A percentile compares a stretch with the other conserved stretches of the same genome.
These are phyloP conservation scores for Ophiostoma fasciatum DNA, from an alignment of 2,329 filamentous ascomycete genomes.

Conservation along the genomic window DNA sequence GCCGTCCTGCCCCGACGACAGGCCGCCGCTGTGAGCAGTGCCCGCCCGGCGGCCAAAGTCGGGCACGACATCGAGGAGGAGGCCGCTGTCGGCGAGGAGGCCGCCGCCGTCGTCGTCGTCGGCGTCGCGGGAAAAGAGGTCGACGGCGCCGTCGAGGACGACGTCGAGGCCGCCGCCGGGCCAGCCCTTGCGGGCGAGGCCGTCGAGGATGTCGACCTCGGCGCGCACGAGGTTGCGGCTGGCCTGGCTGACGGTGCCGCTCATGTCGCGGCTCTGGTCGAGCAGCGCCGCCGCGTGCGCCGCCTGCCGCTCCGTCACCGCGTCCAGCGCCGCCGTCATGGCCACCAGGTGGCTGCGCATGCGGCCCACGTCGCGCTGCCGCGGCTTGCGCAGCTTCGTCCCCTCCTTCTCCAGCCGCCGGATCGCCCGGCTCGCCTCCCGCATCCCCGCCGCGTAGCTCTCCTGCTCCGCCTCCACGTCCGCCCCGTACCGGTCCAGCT, in stretches of 20 bases:
- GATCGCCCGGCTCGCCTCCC: conserved; percentile 43
- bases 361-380: conserved; percentile 42
- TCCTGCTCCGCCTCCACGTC: conserved; percentile 51
- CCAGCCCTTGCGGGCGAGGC: conserved; percentile 52
- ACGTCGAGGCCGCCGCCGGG: conserved; percentile 51
- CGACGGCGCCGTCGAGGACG: conserved; percentile 46
- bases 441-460: conserved; percentile 40
- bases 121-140: conserved; percentile 26
- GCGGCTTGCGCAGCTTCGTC: conserved; percentile 40
- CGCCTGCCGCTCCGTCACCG: conserved; percentile 43
- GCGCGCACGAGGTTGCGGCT: conserved; percentile 51
- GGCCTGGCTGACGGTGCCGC: conserved; percentile 45
- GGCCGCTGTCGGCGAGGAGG: conserved; percentile 1
- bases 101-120: conserved; percentile 9
- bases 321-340: conserved; percentile 47
- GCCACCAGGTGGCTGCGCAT: conserved; percentile 50
- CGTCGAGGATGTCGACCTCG: conserved; percentile 56
- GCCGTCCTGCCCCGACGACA: not conserved
- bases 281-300: conserved; percentile 45
- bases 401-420: conserved; percentile 50
- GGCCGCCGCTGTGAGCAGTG: conserved; percentile 14
- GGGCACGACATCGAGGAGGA: not conserved
- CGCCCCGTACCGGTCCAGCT: conserved; percentile 49
- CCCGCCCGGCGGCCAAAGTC: conserved; percentile 13
- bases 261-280: conserved; percentile 50